Conservation (phyloP, 768 basidiomycete genomes). For the Clathrus columnatus region DNA sequence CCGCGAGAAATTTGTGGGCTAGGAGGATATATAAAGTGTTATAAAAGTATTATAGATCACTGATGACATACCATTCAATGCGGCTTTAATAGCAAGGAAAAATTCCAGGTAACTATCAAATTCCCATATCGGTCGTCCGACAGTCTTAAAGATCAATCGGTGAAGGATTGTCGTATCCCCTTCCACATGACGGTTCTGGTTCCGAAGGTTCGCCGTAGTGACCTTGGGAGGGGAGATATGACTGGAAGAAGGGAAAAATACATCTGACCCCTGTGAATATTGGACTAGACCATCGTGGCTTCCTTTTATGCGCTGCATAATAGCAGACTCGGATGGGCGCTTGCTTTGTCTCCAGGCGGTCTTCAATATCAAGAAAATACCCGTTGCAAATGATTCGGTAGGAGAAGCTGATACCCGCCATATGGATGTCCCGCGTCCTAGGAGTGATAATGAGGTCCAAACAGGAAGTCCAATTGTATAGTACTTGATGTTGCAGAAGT, state of each 20-base stretch:
- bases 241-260: no score
- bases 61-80: slow-evolving; percentile 5
- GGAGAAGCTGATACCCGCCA: slow-evolving; percentile 8
- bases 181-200: not conserved
- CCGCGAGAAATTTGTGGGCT: slow-evolving; percentile 18
- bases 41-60: not conserved
- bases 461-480: not conserved
- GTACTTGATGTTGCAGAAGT: not conserved
- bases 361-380: slow-evolving; percentile 12
- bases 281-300: not conserved
- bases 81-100: slow-evolving; percentile 1
- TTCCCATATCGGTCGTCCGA: slow-evolving; percentile 12
- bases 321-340: not conserved
- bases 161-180: slow-evolving; percentile 2
- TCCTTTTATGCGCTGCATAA: not conserved
- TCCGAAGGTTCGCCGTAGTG: not conserved
- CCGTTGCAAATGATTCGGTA: not conserved
- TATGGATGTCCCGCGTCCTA: slow-evolving; percentile 14
- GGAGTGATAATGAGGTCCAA: slow-evolving; percentile 10
- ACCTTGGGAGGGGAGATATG: not conserved
- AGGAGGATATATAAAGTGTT: not conserved
- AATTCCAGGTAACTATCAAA: slow-evolving; percentile 4
- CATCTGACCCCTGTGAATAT: no score
- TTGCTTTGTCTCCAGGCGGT: slow-evolving; percentile 4
- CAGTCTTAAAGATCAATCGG: slow-evolving; percentile 6